Evolutionary conservation across 768 basidiomycete genomes (phyloP), one percentile per base, ranked within the genome.

Genomic region (Hypholoma sublateritium): DNA sequence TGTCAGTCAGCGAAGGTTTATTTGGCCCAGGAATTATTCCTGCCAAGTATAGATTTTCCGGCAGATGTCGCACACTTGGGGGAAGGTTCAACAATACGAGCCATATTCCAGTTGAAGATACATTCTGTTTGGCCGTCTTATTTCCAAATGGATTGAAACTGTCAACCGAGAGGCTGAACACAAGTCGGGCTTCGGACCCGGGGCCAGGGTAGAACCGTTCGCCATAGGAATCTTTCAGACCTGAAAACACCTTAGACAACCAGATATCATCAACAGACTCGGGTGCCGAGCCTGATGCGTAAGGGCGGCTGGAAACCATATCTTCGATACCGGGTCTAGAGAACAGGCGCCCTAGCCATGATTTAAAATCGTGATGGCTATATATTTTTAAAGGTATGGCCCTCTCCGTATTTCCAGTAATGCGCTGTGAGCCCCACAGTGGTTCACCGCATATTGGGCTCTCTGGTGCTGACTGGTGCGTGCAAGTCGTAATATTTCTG

Each of bases 21-120:
- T 65, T 55, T 0, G 77, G 78, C 0, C 78, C 75, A 9, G 76
- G 76, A 35, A 77, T 73, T 47, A 79, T 60, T 0, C 70, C 76
- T 5, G 58, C 66, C 7, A 67, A 59, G 51, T 68, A 78, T 47
- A 79, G 65, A 53, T 80, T 78, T 53, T 77, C 68, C 0, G 59
- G n/a, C 11, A 60, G 56, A 49, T 68, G 69, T 11, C 66, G 64
- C 21, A 65, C n/a, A 28, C 59, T 50, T 5, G 62, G 65, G 1
- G 74, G 75, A 12, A 77, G 66, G 53, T 74, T 75, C 12, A 75
- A 53, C 36, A 66, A 70, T 1, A 67, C 58, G 54, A 76, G 51
- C 37, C 65, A 72, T 2, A 77, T 67, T 0, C 54, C 70, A 2
- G 66, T 65, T 14, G 62, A 50, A 0, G 66, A 62, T 6, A 58